A percentile compares a stretch with the other conserved stretches of the same genome.
phyloP scores from a whole-genome alignment of 371 early-diverging fungal genomes.

The Saksenaea oblongispora region DNA sequence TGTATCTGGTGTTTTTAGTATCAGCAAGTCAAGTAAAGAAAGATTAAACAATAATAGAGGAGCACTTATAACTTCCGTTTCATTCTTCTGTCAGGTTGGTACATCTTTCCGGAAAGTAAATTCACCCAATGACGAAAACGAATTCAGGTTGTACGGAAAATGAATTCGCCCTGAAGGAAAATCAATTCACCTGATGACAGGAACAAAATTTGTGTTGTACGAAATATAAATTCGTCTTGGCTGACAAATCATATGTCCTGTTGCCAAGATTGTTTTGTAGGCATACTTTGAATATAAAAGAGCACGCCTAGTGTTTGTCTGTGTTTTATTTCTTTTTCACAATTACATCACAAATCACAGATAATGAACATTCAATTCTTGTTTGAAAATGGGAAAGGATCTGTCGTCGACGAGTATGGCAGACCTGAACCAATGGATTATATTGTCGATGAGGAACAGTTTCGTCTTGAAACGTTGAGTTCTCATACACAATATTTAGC shows the following conservation, averaged over 20 bases:
- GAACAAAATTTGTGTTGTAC: background rate
- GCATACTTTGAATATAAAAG: background rate
- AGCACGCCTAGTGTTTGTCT: constrained; percentile 5
- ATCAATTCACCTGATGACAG: background rate
- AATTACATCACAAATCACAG: constrained; percentile 8
- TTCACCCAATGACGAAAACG: background rate
- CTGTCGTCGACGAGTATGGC: no score
- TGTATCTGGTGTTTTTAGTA: no score
- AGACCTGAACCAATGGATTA: no score
- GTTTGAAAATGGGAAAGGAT: no score
- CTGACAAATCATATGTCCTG: no score
- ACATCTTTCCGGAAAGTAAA: background rate
- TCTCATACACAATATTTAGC: no score
- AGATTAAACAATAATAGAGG: no score
- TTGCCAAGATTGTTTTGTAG: background rate
- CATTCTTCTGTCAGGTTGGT: no score
- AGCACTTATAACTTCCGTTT: no score
- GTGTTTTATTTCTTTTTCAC: constrained; percentile 1
- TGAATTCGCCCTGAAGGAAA: background rate
- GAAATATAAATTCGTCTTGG: background rate
- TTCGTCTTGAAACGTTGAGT: no score
- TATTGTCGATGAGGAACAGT: no score
- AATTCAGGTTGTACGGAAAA: background rate
- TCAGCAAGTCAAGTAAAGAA: no score
- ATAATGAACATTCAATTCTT: constrained; percentile 19